A percentile compares a stretch with the other conserved stretches of the same genome.
These are phyloP conservation scores for Rhodotorula sp. DNA, from an alignment of 1,284 basidiomycete species.

Conservation along the genomic window DNA sequence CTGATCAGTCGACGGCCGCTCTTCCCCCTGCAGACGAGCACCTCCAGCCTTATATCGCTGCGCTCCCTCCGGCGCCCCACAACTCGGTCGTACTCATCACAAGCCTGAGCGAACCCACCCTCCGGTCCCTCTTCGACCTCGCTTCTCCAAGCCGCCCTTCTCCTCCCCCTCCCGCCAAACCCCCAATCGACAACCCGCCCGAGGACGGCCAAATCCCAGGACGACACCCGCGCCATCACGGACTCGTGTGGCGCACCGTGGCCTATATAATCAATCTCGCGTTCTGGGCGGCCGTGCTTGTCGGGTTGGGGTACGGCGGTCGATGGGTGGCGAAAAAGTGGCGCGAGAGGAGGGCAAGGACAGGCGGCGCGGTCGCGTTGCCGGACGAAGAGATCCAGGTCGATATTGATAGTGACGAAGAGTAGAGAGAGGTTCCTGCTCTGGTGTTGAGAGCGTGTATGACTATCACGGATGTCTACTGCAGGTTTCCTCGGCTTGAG, in stretches of 20 bases:
- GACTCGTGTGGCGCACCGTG: background rate
- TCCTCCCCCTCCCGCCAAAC: background rate
- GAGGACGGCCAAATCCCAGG: too few species aligned
- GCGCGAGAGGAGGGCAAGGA: background rate
- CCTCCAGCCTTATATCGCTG: slow-evolving; percentile 3
- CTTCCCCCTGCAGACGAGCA: slow-evolving; percentile 7
- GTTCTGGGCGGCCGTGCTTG: background rate
- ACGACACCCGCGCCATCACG: background rate
- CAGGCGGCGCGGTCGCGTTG: background rate
- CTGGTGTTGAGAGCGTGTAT: background rate
- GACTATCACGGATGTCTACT: too few species aligned
- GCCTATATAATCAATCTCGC: slow-evolving; percentile 1
- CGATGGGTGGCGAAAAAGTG: background rate
- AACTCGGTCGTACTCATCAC: slow-evolving; percentile 20
- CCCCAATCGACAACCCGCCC: too few species aligned
- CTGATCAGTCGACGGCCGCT: too few species aligned
- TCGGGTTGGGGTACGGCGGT: background rate
- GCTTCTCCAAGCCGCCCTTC: slow-evolving; percentile 1
- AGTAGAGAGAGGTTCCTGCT: background rate
- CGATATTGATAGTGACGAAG: background rate
- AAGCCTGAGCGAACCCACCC: slow-evolving; percentile 9
- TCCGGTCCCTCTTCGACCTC: slow-evolving; percentile 15
- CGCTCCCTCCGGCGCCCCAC: slow-evolving; percentile 17
- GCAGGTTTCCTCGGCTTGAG: too few species aligned
- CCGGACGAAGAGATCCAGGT: background rate